phyloP scores from a whole-genome alignment of 257 asterid genomes.

The Solanum clarkiae region DNA sequence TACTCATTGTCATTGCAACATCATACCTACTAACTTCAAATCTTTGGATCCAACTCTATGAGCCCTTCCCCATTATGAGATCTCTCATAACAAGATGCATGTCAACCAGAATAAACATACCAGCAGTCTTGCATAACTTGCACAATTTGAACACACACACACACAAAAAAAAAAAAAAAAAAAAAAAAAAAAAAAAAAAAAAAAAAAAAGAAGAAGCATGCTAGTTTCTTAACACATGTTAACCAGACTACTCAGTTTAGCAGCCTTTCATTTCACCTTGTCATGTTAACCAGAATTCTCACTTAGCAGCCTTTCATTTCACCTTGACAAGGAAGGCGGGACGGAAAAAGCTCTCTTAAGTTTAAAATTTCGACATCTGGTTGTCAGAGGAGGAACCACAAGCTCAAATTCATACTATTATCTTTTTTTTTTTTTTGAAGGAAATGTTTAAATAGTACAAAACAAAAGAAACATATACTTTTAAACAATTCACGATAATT shows the following conservation, averaged over 20 bases:
- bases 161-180: too few species aligned
- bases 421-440: not conserved
- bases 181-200: too few species aligned
- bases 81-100: not conserved
- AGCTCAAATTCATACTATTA: not conserved
- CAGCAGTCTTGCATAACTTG: not conserved
- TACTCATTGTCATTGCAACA: not conserved
- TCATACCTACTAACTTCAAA: not conserved
- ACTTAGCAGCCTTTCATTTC: not conserved
- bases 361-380: not conserved
- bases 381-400: not conserved
- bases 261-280: too few species aligned
- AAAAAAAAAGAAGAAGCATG: not conserved
- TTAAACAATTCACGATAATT: not conserved
- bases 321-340: not conserved
- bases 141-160: too few species aligned
- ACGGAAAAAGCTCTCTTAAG: not conserved
- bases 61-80: not conserved
- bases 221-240: not conserved
- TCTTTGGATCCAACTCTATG: not conserved
- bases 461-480: not conserved
- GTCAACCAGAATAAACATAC: not conserved
- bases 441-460: not conserved
- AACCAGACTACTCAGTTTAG: too few species aligned
- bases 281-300: not conserved